Conservation (phyloP, 805 yeast genomes). For the Wickerhamomyces queroliae region DNA sequence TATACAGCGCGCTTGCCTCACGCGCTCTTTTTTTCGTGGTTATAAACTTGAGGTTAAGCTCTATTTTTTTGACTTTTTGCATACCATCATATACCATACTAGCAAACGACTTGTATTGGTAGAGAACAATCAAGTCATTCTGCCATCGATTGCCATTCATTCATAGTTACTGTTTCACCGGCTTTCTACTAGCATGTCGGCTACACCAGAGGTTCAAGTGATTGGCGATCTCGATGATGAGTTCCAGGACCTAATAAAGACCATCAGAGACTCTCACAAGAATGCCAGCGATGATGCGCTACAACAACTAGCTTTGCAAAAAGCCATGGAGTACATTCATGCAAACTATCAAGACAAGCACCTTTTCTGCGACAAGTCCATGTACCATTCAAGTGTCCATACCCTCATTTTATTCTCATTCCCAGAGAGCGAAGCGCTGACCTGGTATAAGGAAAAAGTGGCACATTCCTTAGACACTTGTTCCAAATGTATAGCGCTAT, state of each 20-base stretch:
- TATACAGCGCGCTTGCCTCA: too few relatives aligned
- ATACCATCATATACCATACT: too few relatives aligned
- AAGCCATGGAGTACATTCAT: slow-evolving; percentile 31
- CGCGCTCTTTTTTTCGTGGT: too few relatives aligned
- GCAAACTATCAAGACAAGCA: slow-evolving; percentile 31
- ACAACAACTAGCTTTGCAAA: slow-evolving; percentile 33
- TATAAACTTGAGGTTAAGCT: too few relatives aligned
- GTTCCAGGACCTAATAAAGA: slow-evolving; percentile 8
- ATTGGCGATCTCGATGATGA: slow-evolving; percentile 1
- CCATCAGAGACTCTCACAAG: slow-evolving; percentile 26
- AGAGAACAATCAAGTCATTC: too few relatives aligned
- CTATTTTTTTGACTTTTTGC: too few relatives aligned
- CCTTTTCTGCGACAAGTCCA: slow-evolving; percentile 48
- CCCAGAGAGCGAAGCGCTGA: slow-evolving; percentile 38
- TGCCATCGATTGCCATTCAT: too few relatives aligned
- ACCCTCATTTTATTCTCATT: slow-evolving; percentile 58
- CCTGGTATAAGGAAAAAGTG: slow-evolving; percentile 36
- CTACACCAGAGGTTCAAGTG: background rate
- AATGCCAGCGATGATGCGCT: slow-evolving; percentile 25
- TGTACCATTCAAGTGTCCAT: slow-evolving; percentile 46
- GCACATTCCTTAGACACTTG: slow-evolving; percentile 40
- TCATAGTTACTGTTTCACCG: too few relatives aligned
- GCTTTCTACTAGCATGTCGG: background rate
- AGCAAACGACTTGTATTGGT: too few relatives aligned
- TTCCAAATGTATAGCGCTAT: slow-evolving; percentile 45